These are phyloP conservation scores for Mycena kentingensis DNA, from an alignment of 768 basidiomycete species.

Conservation along the genomic window DNA sequence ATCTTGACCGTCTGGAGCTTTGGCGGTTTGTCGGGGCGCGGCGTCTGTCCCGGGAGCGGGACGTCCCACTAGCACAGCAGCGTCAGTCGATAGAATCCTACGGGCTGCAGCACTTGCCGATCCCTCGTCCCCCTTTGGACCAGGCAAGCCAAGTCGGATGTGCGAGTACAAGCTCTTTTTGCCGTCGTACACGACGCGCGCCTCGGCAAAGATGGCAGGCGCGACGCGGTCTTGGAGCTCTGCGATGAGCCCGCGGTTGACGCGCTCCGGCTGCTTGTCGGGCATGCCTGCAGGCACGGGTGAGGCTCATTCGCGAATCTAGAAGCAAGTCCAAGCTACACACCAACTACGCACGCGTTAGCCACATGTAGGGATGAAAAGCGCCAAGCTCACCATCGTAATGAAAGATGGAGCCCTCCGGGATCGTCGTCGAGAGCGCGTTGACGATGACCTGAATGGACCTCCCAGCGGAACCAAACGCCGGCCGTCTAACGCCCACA, in stretches of 20 bases:
- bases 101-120: conserved; percentile 40
- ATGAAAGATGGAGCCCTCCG: conserved; percentile 62
- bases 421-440: conserved; percentile 52
- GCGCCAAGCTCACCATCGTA: conserved; percentile 69
- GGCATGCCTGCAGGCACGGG: conserved; percentile 47
- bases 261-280: conserved; percentile 49
- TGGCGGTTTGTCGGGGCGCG: conserved; percentile 4
- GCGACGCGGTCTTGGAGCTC: conserved; percentile 46
- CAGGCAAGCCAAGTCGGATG: conserved; percentile 33
- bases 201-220: conserved; percentile 50
- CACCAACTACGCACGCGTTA: background rate
- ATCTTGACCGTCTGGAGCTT: conserved; percentile 10
- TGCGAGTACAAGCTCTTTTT: conserved; percentile 59
- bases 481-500: conserved; percentile 64
- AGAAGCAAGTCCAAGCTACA: conserved; percentile 8
- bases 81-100: conserved; percentile 1
- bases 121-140: conserved; percentile 33
- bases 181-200: conserved; percentile 54
- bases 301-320: conserved; percentile 32
- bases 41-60: conserved; percentile 27
- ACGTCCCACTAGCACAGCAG: conserved; percentile 21
- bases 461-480: conserved; percentile 53
- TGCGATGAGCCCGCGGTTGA: conserved; percentile 53
- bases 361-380: background rate
- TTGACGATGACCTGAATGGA: conserved; percentile 44